These are phyloP conservation scores for Bipolaris bicolor DNA, from an alignment of 2,329 filamentous ascomycete genomes.

Conservation along the genomic window DNA sequence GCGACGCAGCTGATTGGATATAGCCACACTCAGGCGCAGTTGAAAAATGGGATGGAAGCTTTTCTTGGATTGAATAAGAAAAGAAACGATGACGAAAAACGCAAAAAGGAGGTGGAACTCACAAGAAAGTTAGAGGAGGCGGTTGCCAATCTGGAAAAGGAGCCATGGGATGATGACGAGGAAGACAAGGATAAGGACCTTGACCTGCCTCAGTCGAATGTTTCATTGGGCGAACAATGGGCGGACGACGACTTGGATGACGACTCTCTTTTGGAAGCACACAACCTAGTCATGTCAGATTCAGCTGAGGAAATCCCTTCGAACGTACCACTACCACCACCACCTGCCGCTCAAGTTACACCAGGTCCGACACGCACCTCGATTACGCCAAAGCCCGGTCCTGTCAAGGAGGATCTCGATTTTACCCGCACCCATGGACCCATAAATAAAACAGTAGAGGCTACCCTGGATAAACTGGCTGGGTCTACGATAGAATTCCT, in stretches of 20 bases:
- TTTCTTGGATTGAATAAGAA: conserved; percentile 41
- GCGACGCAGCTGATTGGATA: conserved; percentile 51
- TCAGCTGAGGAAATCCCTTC: conserved; percentile 20
- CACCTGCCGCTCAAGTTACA: neutral
- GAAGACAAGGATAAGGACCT: conserved; percentile 16
- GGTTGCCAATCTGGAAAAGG: conserved; percentile 34
- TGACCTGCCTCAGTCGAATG: conserved; percentile 17
- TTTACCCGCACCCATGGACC: conserved; percentile 42
- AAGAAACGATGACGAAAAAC: conserved; percentile 26
- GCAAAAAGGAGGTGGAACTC: conserved; percentile 26
- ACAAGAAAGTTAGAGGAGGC: conserved; percentile 30
- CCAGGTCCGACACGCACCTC: neutral
- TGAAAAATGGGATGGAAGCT: conserved; percentile 49
- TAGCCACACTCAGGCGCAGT: conserved; percentile 44
- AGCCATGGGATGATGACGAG: conserved; percentile 42
- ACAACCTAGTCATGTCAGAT: conserved; percentile 38
- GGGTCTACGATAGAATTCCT: conserved; percentile 41
- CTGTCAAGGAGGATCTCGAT: conserved; percentile 21
- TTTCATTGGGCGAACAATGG: conserved; percentile 23
- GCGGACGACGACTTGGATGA: conserved; percentile 44
- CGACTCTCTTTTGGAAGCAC: conserved; percentile 37
- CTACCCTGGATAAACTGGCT: conserved; percentile 31
- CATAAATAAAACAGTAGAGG: conserved; percentile 36
- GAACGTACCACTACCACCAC: conserved; percentile 3
- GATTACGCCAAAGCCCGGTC: neutral